Evolutionary conservation across 2,329 filamentous ascomycete genomes (phyloP).

Genomic region (Aspergillus hortae): DNA sequence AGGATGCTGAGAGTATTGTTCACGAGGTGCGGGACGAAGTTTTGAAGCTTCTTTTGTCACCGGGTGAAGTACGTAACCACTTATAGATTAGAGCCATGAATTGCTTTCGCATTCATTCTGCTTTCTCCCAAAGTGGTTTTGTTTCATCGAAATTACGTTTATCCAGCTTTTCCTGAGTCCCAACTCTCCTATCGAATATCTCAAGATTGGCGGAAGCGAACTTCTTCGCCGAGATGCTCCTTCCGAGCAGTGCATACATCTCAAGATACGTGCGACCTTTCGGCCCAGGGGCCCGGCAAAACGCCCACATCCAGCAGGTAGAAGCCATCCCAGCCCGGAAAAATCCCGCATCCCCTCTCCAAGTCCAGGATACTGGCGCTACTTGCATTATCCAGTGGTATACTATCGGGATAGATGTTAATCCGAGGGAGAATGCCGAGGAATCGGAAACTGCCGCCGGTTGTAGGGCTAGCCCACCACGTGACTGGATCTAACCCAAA

Average conservation of each 20-base stretch:
- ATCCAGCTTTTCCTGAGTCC: no score
- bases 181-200: neutral
- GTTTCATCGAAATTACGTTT: no score
- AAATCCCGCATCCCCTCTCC: constrained; percentile 74
- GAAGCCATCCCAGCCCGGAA: constrained; percentile 77
- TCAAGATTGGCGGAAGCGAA: neutral
- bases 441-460: no score
- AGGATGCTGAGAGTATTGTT: constrained; percentile 40
- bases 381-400: no score
- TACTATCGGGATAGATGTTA: no score
- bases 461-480: neutral
- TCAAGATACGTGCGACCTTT: constrained; percentile 74
- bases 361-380: no score
- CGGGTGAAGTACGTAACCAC: no score
- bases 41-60: neutral
- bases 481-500: neutral
- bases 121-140: no score
- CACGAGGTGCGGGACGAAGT: constrained; percentile 10
- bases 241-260: constrained; percentile 75
- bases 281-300: constrained; percentile 73
- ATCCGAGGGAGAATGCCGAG: no score
- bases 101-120: no score
- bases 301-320: constrained; percentile 71
- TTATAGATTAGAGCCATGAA: no score
- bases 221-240: constrained; percentile 39